Evolutionary conservation across 345 rosid species (phyloP).

Genomic region (Laguncularia racemosa): DNA sequence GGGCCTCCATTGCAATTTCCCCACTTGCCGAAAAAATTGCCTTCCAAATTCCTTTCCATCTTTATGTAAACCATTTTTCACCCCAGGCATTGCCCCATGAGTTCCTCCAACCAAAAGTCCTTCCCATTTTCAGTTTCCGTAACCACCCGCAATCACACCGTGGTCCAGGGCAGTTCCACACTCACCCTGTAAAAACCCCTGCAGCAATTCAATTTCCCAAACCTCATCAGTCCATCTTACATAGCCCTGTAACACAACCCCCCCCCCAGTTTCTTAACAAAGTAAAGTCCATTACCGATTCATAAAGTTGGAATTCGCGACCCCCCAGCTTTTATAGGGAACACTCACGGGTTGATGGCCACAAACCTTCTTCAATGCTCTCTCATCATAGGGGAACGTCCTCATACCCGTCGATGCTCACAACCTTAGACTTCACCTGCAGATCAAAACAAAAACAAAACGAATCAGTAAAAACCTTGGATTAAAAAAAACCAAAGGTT

Average conservation of each 20-base stretch:
- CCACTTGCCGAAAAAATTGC: constrained; percentile 13
- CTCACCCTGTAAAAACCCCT: constrained; percentile 25
- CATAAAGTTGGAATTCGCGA: constrained; percentile 62
- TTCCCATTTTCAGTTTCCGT: constrained; percentile 25
- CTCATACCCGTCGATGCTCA: constrained; percentile 69
- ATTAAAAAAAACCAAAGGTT: background rate
- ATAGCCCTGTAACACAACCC: too few species aligned
- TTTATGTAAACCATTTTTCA: constrained; percentile 33
- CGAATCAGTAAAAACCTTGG: background rate
- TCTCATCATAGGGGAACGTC: constrained; percentile 65
- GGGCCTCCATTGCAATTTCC: constrained; percentile 25
- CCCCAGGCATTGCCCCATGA: constrained; percentile 47
- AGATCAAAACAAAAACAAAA: background rate
- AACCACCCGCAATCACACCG: constrained; percentile 36
- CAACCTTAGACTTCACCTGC: constrained; percentile 69
- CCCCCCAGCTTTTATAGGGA: constrained; percentile 96
- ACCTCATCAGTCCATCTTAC: background rate
- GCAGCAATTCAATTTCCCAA: background rate
- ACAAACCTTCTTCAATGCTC: constrained; percentile 61
- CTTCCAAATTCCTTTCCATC: constrained; percentile 29
- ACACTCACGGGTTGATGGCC: constrained; percentile 84
- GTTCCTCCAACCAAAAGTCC: constrained; percentile 39
- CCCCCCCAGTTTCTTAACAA: background rate
- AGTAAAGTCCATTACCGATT: constrained; percentile 41
- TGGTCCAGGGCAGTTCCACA: constrained; percentile 42